Evolutionary conservation across 192 early-diverging fungal species (phyloP).

Genomic region (Allomyces macrogynus): DNA sequence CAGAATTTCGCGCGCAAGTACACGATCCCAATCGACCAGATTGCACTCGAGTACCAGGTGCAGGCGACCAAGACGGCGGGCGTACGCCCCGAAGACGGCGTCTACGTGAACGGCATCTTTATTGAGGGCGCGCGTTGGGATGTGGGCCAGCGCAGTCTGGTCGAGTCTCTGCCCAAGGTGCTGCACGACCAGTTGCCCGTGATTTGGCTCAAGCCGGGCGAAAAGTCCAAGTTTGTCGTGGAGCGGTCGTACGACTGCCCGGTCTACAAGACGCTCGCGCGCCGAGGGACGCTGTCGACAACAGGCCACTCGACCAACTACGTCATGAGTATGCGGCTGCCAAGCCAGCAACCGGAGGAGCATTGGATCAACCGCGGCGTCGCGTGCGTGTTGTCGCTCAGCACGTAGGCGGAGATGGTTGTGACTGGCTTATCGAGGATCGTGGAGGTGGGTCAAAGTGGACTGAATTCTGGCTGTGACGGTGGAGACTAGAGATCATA

Average conservation of each 20-base stretch:
- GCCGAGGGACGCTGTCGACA: slow-evolving; percentile 38
- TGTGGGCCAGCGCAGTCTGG: slow-evolving; percentile 15
- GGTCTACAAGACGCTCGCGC: slow-evolving; percentile 40
- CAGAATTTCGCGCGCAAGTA: slow-evolving; percentile 39
- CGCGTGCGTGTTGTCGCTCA: slow-evolving; percentile 16
- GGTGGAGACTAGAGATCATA: too few species aligned
- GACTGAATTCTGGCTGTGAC: too few species aligned
- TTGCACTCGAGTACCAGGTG: slow-evolving; percentile 28
- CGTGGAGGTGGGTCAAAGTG: too few species aligned
- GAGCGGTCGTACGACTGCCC: slow-evolving; percentile 26
- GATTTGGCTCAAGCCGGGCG: slow-evolving; percentile 38
- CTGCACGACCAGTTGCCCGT: slow-evolving; percentile 36
- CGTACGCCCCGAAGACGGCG: slow-evolving; percentile 20
- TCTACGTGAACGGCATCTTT: slow-evolving; percentile 29
- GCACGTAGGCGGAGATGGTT: neutral
- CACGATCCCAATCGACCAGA: slow-evolving; percentile 37
- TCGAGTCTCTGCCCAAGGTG: slow-evolving; percentile 31
- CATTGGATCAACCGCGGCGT: slow-evolving; percentile 41
- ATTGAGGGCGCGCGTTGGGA: slow-evolving; percentile 40
- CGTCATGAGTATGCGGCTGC: slow-evolving; percentile 33
- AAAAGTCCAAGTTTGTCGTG: slow-evolving; percentile 11
- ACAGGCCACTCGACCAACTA: slow-evolving; percentile 47
- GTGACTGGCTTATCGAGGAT: too few species aligned
- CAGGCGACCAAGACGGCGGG: slow-evolving; percentile 10
- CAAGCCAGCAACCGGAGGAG: slow-evolving; percentile 25